phyloP scores from a whole-genome alignment of 1,139 yeast species.

The Zhuliangozyma parablackwelliae region DNA sequence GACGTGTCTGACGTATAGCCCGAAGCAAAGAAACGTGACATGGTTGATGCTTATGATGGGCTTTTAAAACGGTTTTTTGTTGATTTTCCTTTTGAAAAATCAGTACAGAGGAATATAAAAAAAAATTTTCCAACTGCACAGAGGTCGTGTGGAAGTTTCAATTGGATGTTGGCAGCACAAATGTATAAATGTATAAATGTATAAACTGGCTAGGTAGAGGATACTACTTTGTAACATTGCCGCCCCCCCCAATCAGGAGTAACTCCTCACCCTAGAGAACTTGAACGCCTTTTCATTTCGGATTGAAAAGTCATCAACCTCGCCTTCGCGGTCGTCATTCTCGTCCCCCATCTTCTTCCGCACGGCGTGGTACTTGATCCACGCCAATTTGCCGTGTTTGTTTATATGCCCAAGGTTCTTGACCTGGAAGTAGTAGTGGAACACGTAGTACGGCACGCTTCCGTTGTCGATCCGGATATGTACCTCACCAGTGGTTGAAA shows the following conservation, averaged over 20 bases:
- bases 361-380: conserved; percentile 59
- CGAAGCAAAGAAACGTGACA: conserved; percentile 77
- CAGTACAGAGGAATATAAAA: too few relatives aligned
- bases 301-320: conserved; percentile 50
- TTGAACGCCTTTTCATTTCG: conserved; percentile 73
- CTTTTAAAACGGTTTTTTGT: not conserved
- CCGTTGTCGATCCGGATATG: conserved; percentile 55
- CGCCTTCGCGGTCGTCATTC: conserved; percentile 44
- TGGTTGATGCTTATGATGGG: conserved; percentile 13
- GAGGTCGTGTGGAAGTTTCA: too few relatives aligned
- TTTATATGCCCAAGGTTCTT: conserved; percentile 49
- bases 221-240: too few relatives aligned
- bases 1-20: conserved; percentile 63
- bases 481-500: conserved; percentile 47
- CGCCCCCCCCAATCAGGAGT: conserved; percentile 7
- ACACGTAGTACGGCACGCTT: conserved; percentile 56
- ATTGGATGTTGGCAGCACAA: too few relatives aligned
- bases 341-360: conserved; percentile 36
- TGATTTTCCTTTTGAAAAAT: not conserved
- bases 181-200: too few relatives aligned
- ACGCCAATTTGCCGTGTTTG: conserved; percentile 61
- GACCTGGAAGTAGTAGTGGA: conserved; percentile 59
- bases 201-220: too few relatives aligned
- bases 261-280: conserved; percentile 61
- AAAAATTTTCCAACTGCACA: too few relatives aligned